Evolutionary conservation across 1,284 basidiomycete genomes (phyloP), one percentile per base, ranked within the genome.

Genomic region (Microbotryum violaceum): DNA sequence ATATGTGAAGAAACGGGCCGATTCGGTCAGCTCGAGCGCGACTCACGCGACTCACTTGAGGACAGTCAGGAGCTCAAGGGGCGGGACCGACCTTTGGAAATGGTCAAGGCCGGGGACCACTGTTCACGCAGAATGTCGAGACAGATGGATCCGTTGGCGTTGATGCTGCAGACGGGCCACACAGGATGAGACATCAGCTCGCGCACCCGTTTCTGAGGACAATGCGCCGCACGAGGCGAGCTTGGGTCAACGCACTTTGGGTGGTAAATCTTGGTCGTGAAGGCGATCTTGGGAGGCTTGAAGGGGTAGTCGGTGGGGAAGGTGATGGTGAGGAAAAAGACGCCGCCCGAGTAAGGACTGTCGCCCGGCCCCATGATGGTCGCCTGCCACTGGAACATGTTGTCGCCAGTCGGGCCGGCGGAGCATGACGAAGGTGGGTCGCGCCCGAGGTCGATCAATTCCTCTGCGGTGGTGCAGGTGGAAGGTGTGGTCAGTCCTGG

Each of bases 221-320:
- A 6, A 2, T n/a, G 16, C 14, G 12, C 37, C 37, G 16, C 16
- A 42, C 37, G 37, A 20, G 45, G 29, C 14, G 56, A 44, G 9
- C 49, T 20, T 31, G 9, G 12, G 12, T 18, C 37, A 42, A 59
- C 69, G 42, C n/a, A 70, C 69, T 82, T 82, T 47, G 80, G 80
- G 75, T 82, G 81, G 73, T 79, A 79, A 75, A 82, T 81, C 75
- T 83, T 97, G 75, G 94, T 98, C 72, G 90, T 92, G 80, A 99
- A 98, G 79, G 88, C 89, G 78, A 98, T 91, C 84, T 97, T 97
- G 77, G 96, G 96, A 48, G 96, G 94, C 82, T 94, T 94, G 86
- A 97, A 96, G 49, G 92, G 92, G 81, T 97, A 97, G 78, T 97
- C 92, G 78, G 86, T 86, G 54, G 88, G 89, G 84, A 94, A 93